A percentile compares a stretch with the other conserved stretches of the same genome.
Conservation (phyloP, 1,284 basidiomycete genomes). For the Leccinum subrobustum region DNA sequence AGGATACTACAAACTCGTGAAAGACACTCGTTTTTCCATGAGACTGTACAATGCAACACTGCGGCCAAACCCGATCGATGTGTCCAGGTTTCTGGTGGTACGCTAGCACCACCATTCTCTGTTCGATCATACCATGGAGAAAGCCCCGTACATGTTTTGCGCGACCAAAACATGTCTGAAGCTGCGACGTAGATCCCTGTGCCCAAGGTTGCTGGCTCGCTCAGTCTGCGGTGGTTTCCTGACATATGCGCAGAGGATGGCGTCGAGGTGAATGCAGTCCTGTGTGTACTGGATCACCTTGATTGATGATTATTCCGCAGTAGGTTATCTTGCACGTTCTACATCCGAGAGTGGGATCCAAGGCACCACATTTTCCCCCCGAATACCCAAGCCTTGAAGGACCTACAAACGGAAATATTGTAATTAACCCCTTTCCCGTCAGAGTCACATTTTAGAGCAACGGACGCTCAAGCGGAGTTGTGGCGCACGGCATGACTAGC, state of each 20-base stretch:
- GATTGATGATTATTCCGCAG: background rate
- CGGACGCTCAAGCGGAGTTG: background rate
- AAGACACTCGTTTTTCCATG: background rate
- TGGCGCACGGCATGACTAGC: conserved; percentile 4
- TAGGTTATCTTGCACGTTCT: background rate
- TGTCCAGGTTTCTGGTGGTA: background rate
- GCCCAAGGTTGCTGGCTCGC: background rate
- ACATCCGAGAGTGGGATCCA: background rate
- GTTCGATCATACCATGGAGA: background rate
- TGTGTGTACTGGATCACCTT: background rate
- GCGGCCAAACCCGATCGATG: background rate
- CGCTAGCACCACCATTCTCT: background rate
- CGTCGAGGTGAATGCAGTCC: conserved; percentile 11
- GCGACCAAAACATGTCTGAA: background rate
- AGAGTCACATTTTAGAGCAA: conserved; percentile 1
- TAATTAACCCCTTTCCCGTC: background rate
- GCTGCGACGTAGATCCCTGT: background rate
- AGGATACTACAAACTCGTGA: background rate
- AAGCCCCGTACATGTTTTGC: background rate
- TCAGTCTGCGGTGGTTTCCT: background rate
- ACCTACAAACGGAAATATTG: background rate
- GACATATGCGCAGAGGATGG: background rate
- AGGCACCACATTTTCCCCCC: background rate
- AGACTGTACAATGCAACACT: background rate
- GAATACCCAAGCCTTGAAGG: background rate